These are phyloP conservation scores for Filobasidium floriforme DNA, from an alignment of 768 basidiomycete genomes.

Conservation along the genomic window DNA sequence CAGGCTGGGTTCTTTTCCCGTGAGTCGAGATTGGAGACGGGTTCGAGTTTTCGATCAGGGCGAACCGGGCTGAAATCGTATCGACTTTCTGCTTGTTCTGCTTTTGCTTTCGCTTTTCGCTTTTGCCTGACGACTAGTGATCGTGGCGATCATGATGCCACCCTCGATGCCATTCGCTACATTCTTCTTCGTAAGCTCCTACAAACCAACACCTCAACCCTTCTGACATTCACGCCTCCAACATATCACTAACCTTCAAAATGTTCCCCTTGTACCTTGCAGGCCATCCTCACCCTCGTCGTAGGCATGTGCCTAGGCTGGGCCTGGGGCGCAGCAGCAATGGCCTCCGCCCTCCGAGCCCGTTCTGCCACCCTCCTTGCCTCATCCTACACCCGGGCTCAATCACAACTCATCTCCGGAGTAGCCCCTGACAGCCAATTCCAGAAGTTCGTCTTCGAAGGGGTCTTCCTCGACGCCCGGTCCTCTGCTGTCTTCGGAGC, in stretches of 20 bases:
- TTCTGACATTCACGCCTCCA: no score
- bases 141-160: constrained; percentile 47
- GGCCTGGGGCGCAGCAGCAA: constrained; percentile 54
- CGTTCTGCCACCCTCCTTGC: constrained; percentile 22
- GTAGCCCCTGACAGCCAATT: constrained; percentile 40
- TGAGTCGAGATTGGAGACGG: no score
- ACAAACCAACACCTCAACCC: background rate
- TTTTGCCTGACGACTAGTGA: no score
- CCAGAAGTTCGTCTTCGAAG: constrained; percentile 50
- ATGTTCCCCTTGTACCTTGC: background rate
- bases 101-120: no score
- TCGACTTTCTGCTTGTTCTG: no score
- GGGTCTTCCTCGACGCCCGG: constrained; percentile 52
- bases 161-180: constrained; percentile 52
- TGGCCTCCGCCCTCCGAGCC: constrained; percentile 51
- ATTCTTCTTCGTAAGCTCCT: constrained; percentile 49
- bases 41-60: no score
- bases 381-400: constrained; percentile 10
- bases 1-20: constrained; percentile 50
- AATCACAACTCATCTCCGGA: constrained; percentile 19
- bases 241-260: no score
- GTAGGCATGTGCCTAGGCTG: constrained; percentile 53
- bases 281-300: constrained; percentile 50
- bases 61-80: no score
- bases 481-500: constrained; percentile 51